These are phyloP conservation scores for Eucalyptus regnans DNA, from an alignment of 345 rosid genomes.

Conservation along the genomic window DNA sequence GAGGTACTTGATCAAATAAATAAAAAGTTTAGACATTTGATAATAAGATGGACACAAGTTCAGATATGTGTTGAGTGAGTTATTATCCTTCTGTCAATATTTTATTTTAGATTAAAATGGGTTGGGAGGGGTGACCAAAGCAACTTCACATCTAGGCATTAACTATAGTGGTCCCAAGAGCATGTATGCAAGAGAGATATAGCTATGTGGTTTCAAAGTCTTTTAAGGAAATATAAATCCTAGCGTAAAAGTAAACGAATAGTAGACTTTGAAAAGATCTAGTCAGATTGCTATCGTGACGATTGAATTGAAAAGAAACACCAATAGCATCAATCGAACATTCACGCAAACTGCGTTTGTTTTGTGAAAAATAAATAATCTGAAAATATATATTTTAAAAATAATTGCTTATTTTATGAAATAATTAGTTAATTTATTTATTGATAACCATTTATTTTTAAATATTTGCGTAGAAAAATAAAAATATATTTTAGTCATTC, in stretches of 20 bases:
- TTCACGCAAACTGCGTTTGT: rapidly evolving
- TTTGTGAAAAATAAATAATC: background rate
- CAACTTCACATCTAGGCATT: background rate
- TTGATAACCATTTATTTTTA: too few species aligned
- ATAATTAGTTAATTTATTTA: too few species aligned
- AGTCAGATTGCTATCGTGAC: background rate
- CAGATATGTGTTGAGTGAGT: background rate
- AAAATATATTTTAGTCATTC: too few species aligned
- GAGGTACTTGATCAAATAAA: too few species aligned
- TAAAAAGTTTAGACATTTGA: too few species aligned
- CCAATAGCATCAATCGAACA: background rate
- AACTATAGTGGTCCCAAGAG: background rate
- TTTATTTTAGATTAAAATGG: background rate
- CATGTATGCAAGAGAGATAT: background rate
- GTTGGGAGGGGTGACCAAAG: background rate
- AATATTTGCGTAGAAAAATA: background rate
- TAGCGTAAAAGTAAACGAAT: background rate
- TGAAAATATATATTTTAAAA: too few species aligned
- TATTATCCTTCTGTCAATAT: background rate
- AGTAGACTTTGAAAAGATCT: rapidly evolving
- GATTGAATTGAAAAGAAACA: background rate
- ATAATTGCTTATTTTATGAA: too few species aligned
- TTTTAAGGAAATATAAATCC: background rate
- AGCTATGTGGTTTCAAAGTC: background rate
- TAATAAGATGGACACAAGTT: background rate